Evolutionary conservation across 1,284 basidiomycete species (phyloP).

Genomic region (Moniliophthora roreri): DNA sequence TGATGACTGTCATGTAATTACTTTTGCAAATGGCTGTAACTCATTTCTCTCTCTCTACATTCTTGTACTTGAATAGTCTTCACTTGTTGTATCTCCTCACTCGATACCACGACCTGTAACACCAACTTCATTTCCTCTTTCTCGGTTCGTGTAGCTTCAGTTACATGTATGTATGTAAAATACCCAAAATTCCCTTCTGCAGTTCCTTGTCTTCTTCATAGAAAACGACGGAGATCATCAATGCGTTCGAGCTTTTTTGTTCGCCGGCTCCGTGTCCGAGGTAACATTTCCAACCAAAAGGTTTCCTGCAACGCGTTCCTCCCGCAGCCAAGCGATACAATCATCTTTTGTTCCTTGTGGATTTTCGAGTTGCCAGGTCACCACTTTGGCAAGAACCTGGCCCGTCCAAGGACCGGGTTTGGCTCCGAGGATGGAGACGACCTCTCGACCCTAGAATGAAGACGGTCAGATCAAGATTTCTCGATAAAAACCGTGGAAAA

Average conservation of each 20-base stretch:
- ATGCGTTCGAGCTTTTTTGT: constrained; percentile 47
- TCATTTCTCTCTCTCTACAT: no score
- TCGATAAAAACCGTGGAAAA: constrained; percentile 1
- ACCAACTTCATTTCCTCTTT: no score
- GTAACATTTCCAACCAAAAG: constrained; percentile 31
- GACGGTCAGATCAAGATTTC: constrained; percentile 5
- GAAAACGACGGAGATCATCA: constrained; percentile 15
- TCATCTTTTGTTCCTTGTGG: constrained; percentile 65
- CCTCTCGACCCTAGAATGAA: constrained; percentile 64
- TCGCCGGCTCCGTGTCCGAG: constrained; percentile 28
- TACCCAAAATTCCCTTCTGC: not conserved
- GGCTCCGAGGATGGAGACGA: constrained; percentile 54
- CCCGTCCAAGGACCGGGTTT: constrained; percentile 73
- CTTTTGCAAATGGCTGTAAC: no score
- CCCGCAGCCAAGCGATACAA: constrained; percentile 68
- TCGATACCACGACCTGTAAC: no score
- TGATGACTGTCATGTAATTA: no score
- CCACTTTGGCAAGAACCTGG: constrained; percentile 59
- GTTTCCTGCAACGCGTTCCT: constrained; percentile 47
- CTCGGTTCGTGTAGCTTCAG: no score
- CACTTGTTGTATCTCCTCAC: no score
- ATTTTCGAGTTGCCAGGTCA: constrained; percentile 83
- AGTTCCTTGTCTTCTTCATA: not conserved
- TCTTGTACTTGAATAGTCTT: no score
- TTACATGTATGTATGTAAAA: no score